phyloP scores from a whole-genome alignment of 768 basidiomycete genomes.

The Strobilomyces dryophilus region DNA sequence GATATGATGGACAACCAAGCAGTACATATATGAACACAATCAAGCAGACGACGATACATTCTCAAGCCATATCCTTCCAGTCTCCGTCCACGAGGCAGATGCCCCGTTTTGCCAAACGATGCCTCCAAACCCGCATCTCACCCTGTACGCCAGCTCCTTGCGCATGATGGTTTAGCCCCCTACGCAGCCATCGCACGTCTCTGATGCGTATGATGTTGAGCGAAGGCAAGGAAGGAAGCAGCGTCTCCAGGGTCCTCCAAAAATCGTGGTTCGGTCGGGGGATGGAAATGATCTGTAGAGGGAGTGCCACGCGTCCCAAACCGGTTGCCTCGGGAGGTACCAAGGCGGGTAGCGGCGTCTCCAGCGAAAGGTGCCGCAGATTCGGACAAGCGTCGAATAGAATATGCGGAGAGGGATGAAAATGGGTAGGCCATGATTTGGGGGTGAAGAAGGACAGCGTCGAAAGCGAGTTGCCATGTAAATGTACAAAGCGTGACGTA shows the following conservation, averaged over 20 bases:
- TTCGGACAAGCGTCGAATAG: constrained; percentile 49
- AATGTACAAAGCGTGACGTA: constrained; percentile 52
- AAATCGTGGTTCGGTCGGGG: constrained; percentile 66
- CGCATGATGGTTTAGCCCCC: constrained; percentile 61
- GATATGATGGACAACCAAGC: too few relatives aligned
- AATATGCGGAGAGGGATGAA: constrained; percentile 49
- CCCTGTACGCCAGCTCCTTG: constrained; percentile 76
- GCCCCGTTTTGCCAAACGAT: constrained; percentile 51
- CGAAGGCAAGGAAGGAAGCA: constrained; percentile 53
- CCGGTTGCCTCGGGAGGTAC: constrained; percentile 23
- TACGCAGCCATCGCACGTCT: constrained; percentile 70
- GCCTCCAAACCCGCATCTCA: constrained; percentile 72
- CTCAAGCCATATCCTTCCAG: constrained; percentile 50
- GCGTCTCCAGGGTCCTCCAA: constrained; percentile 49
- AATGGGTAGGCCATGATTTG: constrained; percentile 61
- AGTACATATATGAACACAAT: constrained; percentile 2
- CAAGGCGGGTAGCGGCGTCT: constrained; percentile 59
- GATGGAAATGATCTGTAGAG: constrained; percentile 65
- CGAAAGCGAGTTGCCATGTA: constrained; percentile 53
- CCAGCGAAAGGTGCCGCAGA: constrained; percentile 68
- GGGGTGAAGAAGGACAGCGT: constrained; percentile 67
- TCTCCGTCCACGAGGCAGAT: constrained; percentile 68
- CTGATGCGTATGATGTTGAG: constrained; percentile 56
- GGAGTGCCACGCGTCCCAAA: constrained; percentile 29
- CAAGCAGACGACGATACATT: background rate